Base-by-base conservation (phyloP, 345 rosid genomes). In the Ceriops decandra region DNA sequence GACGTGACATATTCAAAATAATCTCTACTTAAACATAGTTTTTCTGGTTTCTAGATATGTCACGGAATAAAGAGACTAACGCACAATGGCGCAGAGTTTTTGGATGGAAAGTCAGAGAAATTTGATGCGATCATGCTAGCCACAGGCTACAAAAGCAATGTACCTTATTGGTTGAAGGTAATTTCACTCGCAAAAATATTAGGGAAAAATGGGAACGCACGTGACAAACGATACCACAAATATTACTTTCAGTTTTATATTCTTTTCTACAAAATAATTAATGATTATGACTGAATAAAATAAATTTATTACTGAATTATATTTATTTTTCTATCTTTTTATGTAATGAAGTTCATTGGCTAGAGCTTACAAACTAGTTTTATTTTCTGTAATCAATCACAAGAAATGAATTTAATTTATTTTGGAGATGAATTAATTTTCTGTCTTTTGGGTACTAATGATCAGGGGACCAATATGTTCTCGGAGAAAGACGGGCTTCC, bases 141-240 rank as follows among this genome's bases (percentile, higher is more conserved):
- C 38, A 90, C 98, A 0, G 98, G 98, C 11, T 92, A 85, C 78
- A 92, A 77, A 81, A 92, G 90, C 76, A 90, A 88, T 33, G 96
- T 92, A 28, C 89, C 87, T 33, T 74, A 74, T 59, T 92, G 98
- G 97, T 70, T 92, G 67, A 92, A 90, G 93, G 98, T 93, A 68
- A 17, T 31, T 33, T 1, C 61, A 5, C 35, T 57, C 30, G 58
- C 36, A 7, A 33, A 33, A 33, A 33, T 33, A 33, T 33, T 33
- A 33, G 8, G 36, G 10, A 7, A 1, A 33, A 1, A 7, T 7
- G 9, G 8, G 6, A 33, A 33, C 9, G 9, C 8, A 33, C 36
- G 5, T 4, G 33, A 31, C 33, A 31, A 4, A 4, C 0, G 6
- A 31, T 31, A 4, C 33, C 5, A 33, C 10, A 33, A 33, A 33